These are phyloP conservation scores for Penicillium waksmanii DNA, from an alignment of 495 filamentous ascomycete genomes.

Conservation along the genomic window DNA sequence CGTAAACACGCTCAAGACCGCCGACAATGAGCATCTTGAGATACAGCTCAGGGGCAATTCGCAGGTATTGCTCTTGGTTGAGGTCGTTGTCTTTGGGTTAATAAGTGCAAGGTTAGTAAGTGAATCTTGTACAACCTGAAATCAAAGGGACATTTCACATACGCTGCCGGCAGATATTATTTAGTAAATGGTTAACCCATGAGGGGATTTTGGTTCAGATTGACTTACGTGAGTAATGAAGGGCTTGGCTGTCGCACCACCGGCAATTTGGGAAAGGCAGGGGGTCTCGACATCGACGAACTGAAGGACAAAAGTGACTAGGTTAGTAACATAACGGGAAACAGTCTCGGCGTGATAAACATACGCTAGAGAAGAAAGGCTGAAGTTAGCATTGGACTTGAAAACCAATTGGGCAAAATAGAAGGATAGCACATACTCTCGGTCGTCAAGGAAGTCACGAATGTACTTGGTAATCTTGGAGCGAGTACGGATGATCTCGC, in stretches of 20 bases:
- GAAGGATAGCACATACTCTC: not conserved
- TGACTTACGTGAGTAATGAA: conserved; percentile 71
- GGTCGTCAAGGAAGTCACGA: conserved; percentile 80
- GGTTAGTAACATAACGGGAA: not conserved
- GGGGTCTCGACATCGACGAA: conserved; percentile 98
- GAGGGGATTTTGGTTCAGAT: not conserved
- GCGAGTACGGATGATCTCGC: conserved; percentile 79
- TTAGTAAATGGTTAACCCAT: not conserved
- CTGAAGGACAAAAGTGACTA: conserved; percentile 54
- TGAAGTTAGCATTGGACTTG: not conserved
- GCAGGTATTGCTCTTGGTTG: conserved; percentile 90
- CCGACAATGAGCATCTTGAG: conserved; percentile 96
- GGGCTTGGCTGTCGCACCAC: conserved; percentile 93
- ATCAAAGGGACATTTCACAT: not conserved
- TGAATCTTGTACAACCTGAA: not conserved
- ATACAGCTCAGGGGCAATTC: conserved; percentile 92
- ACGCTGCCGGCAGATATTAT: not conserved
- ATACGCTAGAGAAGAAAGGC: not conserved
- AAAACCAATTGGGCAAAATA: not conserved
- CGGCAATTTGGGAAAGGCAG: conserved; percentile 95
- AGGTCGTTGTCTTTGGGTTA: conserved; percentile 75
- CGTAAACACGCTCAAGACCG: conserved; percentile 89
- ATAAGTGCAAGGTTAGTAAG: not conserved
- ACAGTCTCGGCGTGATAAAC: not conserved
- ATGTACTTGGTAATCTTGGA: conserved; percentile 85